Conservation (phyloP, 1,284 basidiomycete genomes). For the Rhodotorula sp. region DNA sequence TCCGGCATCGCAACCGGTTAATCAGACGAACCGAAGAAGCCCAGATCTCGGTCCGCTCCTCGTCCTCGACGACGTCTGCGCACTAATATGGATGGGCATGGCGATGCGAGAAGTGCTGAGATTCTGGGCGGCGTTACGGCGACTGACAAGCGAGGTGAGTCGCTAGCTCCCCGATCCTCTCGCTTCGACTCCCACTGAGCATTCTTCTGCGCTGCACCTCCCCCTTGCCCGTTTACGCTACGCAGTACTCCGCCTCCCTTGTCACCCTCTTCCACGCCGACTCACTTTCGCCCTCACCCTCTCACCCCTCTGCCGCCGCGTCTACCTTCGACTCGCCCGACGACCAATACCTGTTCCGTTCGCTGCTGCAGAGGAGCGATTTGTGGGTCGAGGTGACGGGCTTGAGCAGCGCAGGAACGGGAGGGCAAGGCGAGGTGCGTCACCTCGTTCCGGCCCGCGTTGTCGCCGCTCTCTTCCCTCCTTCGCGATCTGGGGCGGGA, state of each 20-base stretch:
- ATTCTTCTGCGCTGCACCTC: not conserved
- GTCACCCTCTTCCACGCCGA: constrained; percentile 37
- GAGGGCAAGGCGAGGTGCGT: constrained; percentile 37
- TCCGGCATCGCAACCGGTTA: not conserved
- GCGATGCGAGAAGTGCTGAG: constrained; percentile 9
- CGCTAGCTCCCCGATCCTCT: too few relatives aligned
- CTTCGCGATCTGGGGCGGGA: not conserved
- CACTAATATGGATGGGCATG: constrained; percentile 30
- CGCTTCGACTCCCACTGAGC: not conserved
- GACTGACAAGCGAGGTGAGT: constrained; percentile 15
- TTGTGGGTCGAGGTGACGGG: constrained; percentile 34
- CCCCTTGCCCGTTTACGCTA: not conserved
- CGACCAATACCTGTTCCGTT: constrained; percentile 36
- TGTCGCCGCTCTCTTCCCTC: not conserved
- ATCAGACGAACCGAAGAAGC: not conserved
- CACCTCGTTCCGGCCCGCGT: too few relatives aligned
- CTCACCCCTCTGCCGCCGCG: not conserved
- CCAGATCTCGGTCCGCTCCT: constrained; percentile 21
- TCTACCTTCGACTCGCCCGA: constrained; percentile 1
- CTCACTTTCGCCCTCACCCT: constrained; percentile 22
- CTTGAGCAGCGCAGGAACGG: constrained; percentile 15
- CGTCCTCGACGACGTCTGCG: constrained; percentile 37
- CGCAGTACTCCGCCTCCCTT: constrained; percentile 16
- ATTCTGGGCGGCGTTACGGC: constrained; percentile 15
- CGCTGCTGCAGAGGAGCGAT: constrained; percentile 20